These are phyloP conservation scores for Thelonectria blattea DNA, from an alignment of 2,329 filamentous ascomycete species.

Conservation along the genomic window DNA sequence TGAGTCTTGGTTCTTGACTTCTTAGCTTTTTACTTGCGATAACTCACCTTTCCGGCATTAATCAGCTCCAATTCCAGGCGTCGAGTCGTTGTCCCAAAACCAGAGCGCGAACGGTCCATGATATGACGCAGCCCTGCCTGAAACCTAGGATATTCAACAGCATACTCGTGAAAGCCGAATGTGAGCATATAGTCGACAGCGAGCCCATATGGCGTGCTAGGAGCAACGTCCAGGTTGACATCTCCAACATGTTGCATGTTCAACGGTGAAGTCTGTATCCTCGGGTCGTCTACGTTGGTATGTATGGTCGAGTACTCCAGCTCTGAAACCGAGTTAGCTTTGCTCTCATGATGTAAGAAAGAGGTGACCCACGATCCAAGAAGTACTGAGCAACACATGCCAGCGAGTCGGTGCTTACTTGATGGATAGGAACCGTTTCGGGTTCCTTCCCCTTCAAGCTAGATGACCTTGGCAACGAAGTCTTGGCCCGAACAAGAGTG, in stretches of 20 bases:
- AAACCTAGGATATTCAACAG: constrained; percentile 40
- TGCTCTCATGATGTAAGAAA: neutral
- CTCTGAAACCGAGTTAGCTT: constrained; percentile 43
- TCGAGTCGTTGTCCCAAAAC: constrained; percentile 49
- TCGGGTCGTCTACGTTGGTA: constrained; percentile 33
- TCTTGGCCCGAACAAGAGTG: constrained; percentile 34
- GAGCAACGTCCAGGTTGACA: constrained; percentile 31
- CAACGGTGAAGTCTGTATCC: constrained; percentile 50
- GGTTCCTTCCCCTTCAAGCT: constrained; percentile 52
- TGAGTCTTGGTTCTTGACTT: constrained; percentile 21
- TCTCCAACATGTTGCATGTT: constrained; percentile 50
- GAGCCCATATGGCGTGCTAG: constrained; percentile 43
- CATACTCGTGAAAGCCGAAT: constrained; percentile 45
- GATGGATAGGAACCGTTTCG: constrained; percentile 42
- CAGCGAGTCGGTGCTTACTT: constrained; percentile 45
- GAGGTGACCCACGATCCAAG: constrained; percentile 53
- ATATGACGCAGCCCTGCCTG: constrained; percentile 44
- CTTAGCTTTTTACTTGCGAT: neutral
- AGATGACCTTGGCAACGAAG: constrained; percentile 28
- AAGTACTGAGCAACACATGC: constrained; percentile 53
- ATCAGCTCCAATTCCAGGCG: constrained; percentile 59
- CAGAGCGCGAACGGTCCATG: constrained; percentile 43
- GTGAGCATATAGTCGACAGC: constrained; percentile 47
- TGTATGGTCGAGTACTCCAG: constrained; percentile 53
- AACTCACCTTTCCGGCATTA: constrained; percentile 56